A percentile compares a stretch with the other conserved stretches of the same genome.
Conservation (phyloP, 352 stramenopile species). For the Phytopythium mirpurense region DNA sequence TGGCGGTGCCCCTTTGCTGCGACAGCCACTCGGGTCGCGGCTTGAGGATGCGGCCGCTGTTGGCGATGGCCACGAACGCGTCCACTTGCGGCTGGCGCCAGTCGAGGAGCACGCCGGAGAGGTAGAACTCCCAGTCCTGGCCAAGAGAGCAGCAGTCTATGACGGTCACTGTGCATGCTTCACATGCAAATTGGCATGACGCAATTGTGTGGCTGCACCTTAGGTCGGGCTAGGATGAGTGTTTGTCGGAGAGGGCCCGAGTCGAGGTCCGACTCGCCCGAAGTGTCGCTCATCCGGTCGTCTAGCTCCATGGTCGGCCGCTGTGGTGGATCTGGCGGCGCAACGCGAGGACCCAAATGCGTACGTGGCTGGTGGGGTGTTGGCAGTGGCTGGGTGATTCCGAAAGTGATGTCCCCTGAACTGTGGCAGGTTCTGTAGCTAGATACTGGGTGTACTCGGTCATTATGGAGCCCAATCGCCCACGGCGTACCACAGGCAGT, state of each 20-base stretch:
- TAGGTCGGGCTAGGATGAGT: background rate
- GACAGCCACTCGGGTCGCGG: background rate
- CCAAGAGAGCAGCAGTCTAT: background rate
- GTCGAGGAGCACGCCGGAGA: background rate
- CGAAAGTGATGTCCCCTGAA: too few relatives aligned
- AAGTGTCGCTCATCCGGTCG: background rate
- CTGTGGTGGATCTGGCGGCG: background rate
- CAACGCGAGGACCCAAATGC: too few relatives aligned
- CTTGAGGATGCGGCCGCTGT: background rate
- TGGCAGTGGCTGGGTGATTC: background rate
- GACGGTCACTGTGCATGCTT: background rate
- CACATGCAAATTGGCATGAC: too few relatives aligned
- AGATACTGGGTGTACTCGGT: too few relatives aligned
- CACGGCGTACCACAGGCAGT: too few relatives aligned
- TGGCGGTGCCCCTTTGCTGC: background rate
- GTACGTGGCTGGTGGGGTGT: background rate
- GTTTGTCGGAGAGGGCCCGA: too few relatives aligned
- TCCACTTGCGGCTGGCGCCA: background rate
- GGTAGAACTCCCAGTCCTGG: background rate
- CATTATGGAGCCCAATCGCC: too few relatives aligned
- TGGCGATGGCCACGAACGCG: conserved; percentile 5
- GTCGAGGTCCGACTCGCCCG: conserved; percentile 5
- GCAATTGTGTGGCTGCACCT: background rate
- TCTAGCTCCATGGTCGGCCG: background rate
- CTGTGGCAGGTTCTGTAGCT: too few relatives aligned